Conservation (phyloP, 768 basidiomycete genomes). For the Suillus sp. region DNA sequence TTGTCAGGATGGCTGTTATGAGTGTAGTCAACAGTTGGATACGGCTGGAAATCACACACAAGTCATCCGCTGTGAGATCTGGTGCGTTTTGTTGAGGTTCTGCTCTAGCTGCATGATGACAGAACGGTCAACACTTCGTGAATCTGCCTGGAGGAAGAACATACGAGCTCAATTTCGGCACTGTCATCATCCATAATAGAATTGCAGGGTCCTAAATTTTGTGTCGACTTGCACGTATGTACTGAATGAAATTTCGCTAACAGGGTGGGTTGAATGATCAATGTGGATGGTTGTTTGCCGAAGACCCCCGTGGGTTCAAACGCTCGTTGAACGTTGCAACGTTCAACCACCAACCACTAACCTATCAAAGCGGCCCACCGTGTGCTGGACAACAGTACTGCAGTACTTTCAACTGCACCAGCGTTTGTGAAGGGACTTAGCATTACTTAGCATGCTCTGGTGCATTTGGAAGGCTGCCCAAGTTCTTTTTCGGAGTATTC, state of each 20-base stretch:
- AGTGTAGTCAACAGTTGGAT: constrained; percentile 17
- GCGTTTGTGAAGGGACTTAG: neutral
- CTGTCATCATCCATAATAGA: constrained; percentile 58
- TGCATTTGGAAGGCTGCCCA: neutral
- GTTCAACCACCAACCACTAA: neutral
- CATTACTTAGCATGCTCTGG: neutral
- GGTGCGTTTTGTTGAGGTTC: constrained; percentile 82
- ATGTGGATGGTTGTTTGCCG: constrained; percentile 3
- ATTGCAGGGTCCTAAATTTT: neutral
- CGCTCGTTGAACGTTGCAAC: too few relatives aligned
- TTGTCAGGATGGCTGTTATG: constrained; percentile 73
- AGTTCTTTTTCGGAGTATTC: neutral
- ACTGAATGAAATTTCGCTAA: neutral
- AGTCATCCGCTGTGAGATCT: constrained; percentile 85
- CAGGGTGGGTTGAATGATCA: too few relatives aligned
- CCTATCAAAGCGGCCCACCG: neutral
- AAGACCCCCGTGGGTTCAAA: neutral
- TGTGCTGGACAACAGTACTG: neutral
- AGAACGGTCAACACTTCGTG: neutral
- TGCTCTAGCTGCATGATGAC: constrained; percentile 65
- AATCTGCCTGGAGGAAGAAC: constrained; percentile 14
- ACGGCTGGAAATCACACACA: constrained; percentile 46
- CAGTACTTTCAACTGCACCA: neutral
- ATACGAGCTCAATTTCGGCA: constrained; percentile 74
- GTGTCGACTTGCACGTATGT: neutral